These are phyloP conservation scores for Fusarium siculi DNA, from an alignment of 2,329 filamentous ascomycete genomes.

Conservation along the genomic window DNA sequence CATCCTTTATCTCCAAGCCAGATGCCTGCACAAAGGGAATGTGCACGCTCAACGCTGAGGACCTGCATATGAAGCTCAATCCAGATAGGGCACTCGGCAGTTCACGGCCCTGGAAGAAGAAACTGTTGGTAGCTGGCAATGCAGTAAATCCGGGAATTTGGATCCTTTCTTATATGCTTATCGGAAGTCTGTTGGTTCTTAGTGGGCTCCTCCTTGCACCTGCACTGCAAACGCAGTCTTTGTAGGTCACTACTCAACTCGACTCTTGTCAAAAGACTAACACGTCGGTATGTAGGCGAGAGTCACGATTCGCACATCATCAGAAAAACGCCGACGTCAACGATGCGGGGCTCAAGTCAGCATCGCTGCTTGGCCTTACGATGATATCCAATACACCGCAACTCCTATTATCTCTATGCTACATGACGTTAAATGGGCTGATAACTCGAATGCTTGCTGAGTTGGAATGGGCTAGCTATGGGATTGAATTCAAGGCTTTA, in stretches of 20 bases:
- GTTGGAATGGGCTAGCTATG: neutral
- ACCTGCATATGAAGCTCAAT: neutral
- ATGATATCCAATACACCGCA: neutral
- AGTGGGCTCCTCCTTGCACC: neutral
- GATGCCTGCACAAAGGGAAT: neutral
- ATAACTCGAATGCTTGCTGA: neutral
- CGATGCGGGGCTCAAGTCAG: neutral
- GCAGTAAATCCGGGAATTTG: neutral
- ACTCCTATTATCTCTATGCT: neutral
- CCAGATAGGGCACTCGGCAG: accelerated
- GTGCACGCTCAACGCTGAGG: neutral
- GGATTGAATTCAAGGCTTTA: neutral
- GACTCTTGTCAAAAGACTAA: too few relatives aligned
- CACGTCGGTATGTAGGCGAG: accelerated
- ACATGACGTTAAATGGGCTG: accelerated
- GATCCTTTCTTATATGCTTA: neutral
- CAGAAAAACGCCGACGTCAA: neutral
- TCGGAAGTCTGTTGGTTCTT: neutral
- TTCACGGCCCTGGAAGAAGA: accelerated
- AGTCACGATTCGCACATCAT: neutral
- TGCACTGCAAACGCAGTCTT: neutral
- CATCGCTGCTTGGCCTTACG: neutral
- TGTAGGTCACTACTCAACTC: neutral
- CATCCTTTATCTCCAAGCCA: neutral
- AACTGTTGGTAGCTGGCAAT: accelerated